Conservation (phyloP, 1,139 yeast species). For the Taphrina pruni region DNA sequence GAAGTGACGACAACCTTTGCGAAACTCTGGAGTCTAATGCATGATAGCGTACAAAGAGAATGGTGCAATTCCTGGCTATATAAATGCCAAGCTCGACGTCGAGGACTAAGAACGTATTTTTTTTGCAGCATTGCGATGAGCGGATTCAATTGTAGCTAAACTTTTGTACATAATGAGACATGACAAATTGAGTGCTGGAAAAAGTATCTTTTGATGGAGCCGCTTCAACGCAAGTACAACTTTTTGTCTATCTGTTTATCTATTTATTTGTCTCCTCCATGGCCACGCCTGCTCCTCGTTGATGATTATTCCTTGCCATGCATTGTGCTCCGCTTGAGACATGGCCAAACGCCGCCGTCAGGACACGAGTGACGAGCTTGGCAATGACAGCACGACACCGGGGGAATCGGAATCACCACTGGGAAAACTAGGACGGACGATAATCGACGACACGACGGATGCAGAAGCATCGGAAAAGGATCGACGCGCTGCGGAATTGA, state of each 20-base stretch:
- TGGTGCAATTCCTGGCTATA: constrained; percentile 36
- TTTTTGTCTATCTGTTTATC: too few species aligned
- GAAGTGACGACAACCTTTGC: not conserved
- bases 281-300: not conserved
- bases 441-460: not conserved
- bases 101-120: not conserved
- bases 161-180: too few species aligned
- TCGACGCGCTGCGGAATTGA: constrained; percentile 16
- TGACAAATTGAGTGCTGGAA: too few species aligned
- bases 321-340: not conserved
- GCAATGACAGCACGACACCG: not conserved
- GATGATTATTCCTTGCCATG: too few species aligned
- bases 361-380: not conserved
- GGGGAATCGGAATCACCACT: not conserved
- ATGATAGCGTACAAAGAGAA: constrained; percentile 35
- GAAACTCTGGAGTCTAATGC: not conserved
- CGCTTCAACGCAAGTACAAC: not conserved
- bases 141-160: not conserved
- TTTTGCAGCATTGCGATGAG: constrained; percentile 12
- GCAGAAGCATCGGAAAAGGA: not conserved
- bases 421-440: not conserved
- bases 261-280: not conserved
- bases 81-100: not conserved
- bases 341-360: constrained; percentile 11
- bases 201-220: not conserved